These are phyloP conservation scores for Pythium sukuiense DNA, from an alignment of 352 stramenopile species.

Conservation along the genomic window DNA sequence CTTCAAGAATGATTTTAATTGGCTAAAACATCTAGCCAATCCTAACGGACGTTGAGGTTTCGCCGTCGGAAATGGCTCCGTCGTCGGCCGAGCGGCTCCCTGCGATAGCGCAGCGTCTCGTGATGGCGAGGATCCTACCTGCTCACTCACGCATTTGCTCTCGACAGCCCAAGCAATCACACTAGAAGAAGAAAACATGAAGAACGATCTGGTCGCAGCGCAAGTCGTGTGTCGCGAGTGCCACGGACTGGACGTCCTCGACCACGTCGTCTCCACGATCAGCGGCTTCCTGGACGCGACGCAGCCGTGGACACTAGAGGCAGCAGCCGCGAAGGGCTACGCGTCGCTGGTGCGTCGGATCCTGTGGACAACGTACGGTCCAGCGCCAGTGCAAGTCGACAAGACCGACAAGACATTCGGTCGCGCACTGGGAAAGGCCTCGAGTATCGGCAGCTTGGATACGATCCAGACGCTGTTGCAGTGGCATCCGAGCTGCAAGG, in stretches of 20 bases:
- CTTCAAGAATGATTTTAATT: background rate
- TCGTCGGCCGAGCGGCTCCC: background rate
- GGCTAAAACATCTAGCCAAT: background rate
- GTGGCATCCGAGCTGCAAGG: constrained; percentile 10
- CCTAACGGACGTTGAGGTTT: background rate
- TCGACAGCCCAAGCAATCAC: background rate
- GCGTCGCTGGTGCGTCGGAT: constrained; percentile 10
- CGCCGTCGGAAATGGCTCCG: background rate
- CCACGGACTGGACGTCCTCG: constrained; percentile 14
- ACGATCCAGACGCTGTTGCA: constrained; percentile 10
- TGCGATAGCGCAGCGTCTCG: background rate
- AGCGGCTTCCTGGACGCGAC: constrained; percentile 21
- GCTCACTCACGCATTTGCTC: background rate
- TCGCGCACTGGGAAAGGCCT: constrained; percentile 6
- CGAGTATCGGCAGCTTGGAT: constrained; percentile 7
- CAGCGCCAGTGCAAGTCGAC: background rate
- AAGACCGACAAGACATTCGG: constrained; percentile 9
- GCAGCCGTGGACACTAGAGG: constrained; percentile 13
- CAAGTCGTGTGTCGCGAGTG: constrained; percentile 17
- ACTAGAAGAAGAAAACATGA: background rate
- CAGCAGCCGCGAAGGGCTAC: constrained; percentile 14
- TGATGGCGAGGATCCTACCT: background rate
- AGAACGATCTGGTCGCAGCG: constrained; percentile 8
- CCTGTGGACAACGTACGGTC: background rate
- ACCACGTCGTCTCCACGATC: constrained; percentile 18